These are phyloP conservation scores for Cubamyces sp. DNA, from an alignment of 768 basidiomycete genomes.

Conservation along the genomic window DNA sequence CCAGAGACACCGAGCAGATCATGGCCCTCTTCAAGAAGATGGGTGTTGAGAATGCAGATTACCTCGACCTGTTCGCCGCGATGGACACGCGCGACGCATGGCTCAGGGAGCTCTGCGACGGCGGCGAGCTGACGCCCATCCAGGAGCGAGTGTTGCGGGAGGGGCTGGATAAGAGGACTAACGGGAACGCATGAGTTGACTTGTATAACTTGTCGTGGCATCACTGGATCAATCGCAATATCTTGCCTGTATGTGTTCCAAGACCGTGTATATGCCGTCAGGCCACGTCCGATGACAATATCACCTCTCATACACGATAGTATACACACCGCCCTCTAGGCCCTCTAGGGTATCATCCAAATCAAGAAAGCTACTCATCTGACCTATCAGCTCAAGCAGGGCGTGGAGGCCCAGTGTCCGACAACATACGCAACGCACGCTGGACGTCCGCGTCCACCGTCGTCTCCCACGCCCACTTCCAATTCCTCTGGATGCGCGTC, in stretches of 20 bases:
- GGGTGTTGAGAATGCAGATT: not conserved
- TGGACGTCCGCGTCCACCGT: conserved; percentile 46
- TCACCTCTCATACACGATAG: too few relatives aligned
- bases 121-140: not conserved
- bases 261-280: too few relatives aligned
- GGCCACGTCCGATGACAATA: too few relatives aligned
- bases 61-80: not conserved
- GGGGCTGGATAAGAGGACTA: not conserved
- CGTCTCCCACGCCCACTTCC: conserved; percentile 67
- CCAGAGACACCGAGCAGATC: not conserved
- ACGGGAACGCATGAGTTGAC: too few relatives aligned
- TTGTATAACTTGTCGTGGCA: too few relatives aligned
- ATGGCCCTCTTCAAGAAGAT: not conserved
- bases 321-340: too few relatives aligned
- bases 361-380: too few relatives aligned
- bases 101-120: not conserved
- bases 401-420: too few relatives aligned
- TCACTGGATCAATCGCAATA: too few relatives aligned
- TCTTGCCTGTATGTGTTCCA: too few relatives aligned
- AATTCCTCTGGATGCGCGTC: conserved; percentile 49
- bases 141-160: not conserved
- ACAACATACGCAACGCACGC: conserved; percentile 40
- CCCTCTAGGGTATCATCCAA: too few relatives aligned
- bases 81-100: conserved; percentile 2
- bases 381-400: too few relatives aligned